Conservation (phyloP, 768 basidiomycete genomes). For the Tephrocybe sp. region DNA sequence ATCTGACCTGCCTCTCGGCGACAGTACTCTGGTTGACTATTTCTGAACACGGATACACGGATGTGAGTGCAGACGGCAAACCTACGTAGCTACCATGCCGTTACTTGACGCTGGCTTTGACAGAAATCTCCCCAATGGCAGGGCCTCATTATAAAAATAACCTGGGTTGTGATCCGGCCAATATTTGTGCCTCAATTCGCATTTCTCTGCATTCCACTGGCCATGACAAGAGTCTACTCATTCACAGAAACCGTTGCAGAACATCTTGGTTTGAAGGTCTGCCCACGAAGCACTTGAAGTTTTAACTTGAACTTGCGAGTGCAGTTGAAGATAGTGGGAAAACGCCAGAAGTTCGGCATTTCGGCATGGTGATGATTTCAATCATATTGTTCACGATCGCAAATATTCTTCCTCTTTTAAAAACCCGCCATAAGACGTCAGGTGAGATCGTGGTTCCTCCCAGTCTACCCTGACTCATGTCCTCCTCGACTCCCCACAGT, state of each 20-base stretch:
- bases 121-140: too few species aligned
- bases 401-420: conserved; percentile 3
- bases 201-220: too few species aligned
- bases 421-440: conserved; percentile 16
- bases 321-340: background rate
- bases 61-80: background rate
- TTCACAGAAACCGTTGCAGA: too few species aligned
- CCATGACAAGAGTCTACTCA: too few species aligned
- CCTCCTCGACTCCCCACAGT: conserved; percentile 14
- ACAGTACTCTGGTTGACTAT: too few species aligned
- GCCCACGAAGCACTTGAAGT: too few species aligned
- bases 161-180: background rate
- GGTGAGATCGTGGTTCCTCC: conserved; percentile 6
- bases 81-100: too few species aligned
- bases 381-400: conserved; percentile 9
- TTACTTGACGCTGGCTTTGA: too few species aligned
- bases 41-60: conserved; percentile 5
- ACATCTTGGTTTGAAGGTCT: too few species aligned
- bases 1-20: too few species aligned
- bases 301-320: too few species aligned
- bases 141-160: too few species aligned
- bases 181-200: background rate
- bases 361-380: conserved; percentile 23
- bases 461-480: conserved; percentile 17
- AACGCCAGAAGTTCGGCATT: conserved; percentile 24